Conservation (phyloP, 1,284 basidiomycete genomes). For the Sphagnurus paluster region DNA sequence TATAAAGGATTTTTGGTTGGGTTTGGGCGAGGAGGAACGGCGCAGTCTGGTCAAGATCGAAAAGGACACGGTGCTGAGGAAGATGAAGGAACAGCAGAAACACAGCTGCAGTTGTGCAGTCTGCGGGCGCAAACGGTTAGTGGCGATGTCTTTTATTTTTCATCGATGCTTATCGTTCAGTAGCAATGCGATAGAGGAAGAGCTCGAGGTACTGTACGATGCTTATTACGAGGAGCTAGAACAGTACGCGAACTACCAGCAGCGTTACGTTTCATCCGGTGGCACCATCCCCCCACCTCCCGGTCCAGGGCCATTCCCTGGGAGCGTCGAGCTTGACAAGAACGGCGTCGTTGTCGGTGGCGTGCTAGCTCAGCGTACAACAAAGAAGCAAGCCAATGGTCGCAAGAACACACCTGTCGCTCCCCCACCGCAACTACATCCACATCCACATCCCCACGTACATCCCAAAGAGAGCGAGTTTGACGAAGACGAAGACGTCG, state of each 20-base stretch:
- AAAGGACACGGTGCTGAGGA: conserved; percentile 94
- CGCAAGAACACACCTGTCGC: conserved; percentile 32
- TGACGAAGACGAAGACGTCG: conserved; percentile 62
- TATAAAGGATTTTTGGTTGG: conserved; percentile 98
- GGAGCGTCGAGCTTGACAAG: conserved; percentile 94
- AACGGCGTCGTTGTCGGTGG: conserved; percentile 75
- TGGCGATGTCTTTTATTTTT: conserved; percentile 24
- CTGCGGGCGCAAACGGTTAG: conserved; percentile 93
- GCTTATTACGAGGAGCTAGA: conserved; percentile 99
- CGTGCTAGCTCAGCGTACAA: conserved; percentile 20
- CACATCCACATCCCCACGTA: conserved; percentile 24
- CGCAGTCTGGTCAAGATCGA: conserved; percentile 92
- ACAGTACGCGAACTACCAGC: conserved; percentile 97
- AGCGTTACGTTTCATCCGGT: conserved; percentile 86
- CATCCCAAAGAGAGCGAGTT: conserved; percentile 54
- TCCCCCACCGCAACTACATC: conserved; percentile 18
- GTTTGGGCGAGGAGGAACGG: conserved; percentile 85
- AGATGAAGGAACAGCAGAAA: conserved; percentile 99
- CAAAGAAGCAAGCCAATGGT: conserved; percentile 31
- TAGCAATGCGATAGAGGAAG: conserved; percentile 96
- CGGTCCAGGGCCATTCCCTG: conserved; percentile 97
- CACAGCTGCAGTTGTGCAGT: conserved; percentile 96
- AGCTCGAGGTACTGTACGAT: conserved; percentile 98
- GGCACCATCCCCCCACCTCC: conserved; percentile 88
- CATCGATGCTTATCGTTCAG: conserved; percentile 21